Percentiles rank a stretch among this genome's conserved stretches.
These are phyloP conservation scores for Russula griseocarnosa DNA, from an alignment of 768 basidiomycete species.

Conservation along the genomic window DNA sequence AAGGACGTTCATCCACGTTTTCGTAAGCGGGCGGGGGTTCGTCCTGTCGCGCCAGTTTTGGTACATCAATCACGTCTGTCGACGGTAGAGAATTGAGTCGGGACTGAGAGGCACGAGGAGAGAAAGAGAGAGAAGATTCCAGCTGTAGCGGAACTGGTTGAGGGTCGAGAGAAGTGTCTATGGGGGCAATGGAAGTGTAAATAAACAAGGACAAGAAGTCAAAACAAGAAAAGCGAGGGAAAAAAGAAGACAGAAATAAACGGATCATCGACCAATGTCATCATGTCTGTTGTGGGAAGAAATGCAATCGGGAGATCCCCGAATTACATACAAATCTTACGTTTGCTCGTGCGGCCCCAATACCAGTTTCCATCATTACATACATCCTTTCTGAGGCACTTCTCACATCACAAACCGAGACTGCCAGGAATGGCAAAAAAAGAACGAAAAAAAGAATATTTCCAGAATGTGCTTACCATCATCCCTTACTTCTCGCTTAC, in stretches of 20 bases:
- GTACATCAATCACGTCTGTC: conserved; percentile 27
- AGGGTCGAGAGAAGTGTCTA: background rate
- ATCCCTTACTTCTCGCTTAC: background rate
- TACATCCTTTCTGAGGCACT: background rate
- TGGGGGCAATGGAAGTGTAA: background rate
- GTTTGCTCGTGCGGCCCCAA: background rate
- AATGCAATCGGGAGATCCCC: conserved; percentile 21
- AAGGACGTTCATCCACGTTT: conserved; percentile 23
- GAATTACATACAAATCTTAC: conserved; percentile 14
- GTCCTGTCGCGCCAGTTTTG: conserved; percentile 26
- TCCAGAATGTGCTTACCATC: conserved; percentile 18
- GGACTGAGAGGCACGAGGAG: conserved; percentile 27
- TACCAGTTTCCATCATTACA: conserved; percentile 9
- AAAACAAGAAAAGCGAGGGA: background rate
- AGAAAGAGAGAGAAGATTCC: background rate
- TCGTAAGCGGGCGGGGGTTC: conserved; percentile 28
- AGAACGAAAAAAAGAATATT: background rate
- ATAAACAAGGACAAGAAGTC: background rate
- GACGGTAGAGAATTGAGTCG: conserved; percentile 25
- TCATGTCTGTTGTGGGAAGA: background rate
- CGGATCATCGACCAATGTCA: conserved; percentile 12
- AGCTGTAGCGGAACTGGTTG: conserved; percentile 4
- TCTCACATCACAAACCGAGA: background rate
- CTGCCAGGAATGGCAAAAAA: conserved; percentile 1
- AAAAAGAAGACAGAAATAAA: conserved; percentile 4